These are phyloP conservation scores for Jatropha podagrica DNA, from an alignment of 441 rosid genomes.

Conservation along the genomic window DNA sequence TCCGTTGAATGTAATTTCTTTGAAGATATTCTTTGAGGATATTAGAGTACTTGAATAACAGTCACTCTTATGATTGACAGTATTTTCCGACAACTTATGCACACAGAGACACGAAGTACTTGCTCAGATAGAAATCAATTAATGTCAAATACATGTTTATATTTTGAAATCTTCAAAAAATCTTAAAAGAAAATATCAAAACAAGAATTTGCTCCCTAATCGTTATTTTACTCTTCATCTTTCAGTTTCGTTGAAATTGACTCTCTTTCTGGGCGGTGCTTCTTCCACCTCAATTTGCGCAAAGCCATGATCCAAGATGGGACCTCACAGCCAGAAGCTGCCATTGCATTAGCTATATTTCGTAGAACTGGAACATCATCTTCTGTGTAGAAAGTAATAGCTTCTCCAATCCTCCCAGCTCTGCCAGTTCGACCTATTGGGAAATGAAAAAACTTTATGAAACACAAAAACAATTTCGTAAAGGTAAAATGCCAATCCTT, in stretches of 20 bases:
- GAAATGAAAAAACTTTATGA: constrained; percentile 16
- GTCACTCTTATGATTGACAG: no score
- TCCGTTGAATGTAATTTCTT: no score
- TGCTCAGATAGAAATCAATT: no score
- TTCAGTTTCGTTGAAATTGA: constrained; percentile 65
- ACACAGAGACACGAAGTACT: no score
- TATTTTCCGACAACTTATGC: no score
- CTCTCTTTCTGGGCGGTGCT: constrained; percentile 76
- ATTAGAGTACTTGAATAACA: no score
- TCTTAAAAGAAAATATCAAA: not conserved
- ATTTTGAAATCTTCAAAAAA: not conserved
- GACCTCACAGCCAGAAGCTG: constrained; percentile 83
- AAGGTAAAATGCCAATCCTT: not conserved
- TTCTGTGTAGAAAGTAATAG: constrained; percentile 80
- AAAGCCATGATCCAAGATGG: constrained; percentile 77
- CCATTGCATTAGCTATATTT: constrained; percentile 81
- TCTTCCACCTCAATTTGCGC: constrained; percentile 74
- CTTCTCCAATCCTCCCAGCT: constrained; percentile 93
- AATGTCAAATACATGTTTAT: no score
- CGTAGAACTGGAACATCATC: constrained; percentile 71
- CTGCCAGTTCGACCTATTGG: constrained; percentile 82
- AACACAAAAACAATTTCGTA: not conserved
- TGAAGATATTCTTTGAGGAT: no score
- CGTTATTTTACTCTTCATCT: constrained; percentile 28
- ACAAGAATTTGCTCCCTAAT: not conserved